These are phyloP conservation scores for Sphagnum contortum DNA, from an alignment of 225 moss, liverwort and hornwort genomes.

Conservation along the genomic window DNA sequence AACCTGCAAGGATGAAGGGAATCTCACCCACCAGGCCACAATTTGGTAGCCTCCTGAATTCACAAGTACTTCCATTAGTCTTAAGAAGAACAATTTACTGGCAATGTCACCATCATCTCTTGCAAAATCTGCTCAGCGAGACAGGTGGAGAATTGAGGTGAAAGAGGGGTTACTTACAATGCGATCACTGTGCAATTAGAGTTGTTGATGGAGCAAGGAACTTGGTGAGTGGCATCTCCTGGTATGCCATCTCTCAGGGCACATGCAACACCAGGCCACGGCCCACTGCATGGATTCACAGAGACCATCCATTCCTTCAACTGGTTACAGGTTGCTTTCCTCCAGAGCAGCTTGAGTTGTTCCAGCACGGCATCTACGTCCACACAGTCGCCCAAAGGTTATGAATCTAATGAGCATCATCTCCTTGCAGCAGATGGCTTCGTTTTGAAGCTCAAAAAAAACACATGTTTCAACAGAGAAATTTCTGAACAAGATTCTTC, in stretches of 20 bases:
- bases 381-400: slow-evolving; percentile 4
- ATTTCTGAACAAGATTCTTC: not conserved
- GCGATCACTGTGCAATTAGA: slow-evolving; percentile 45
- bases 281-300: slow-evolving; percentile 47
- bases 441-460: too few species aligned
- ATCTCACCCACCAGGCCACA: slow-evolving; percentile 35
- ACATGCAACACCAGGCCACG: slow-evolving; percentile 58
- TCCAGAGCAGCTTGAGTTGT: slow-evolving; percentile 52
- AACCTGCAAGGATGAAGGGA: slow-evolving; percentile 43
- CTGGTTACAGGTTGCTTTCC: slow-evolving; percentile 25
- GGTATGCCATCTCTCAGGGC: slow-evolving; percentile 21
- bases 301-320: slow-evolving; percentile 55
- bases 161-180: slow-evolving; percentile 17
- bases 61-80: not conserved
- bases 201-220: slow-evolving; percentile 28
- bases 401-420: not conserved
- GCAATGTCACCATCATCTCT: not conserved
- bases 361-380: slow-evolving; percentile 35
- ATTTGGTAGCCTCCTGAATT: slow-evolving; percentile 28
- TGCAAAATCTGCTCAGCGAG: not conserved
- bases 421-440: not conserved
- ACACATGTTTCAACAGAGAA: too few species aligned
- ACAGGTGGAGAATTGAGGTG: slow-evolving; percentile 1
- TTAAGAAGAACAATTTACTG: not conserved
- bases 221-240: slow-evolving; percentile 5